Evolutionary conservation across 2,329 filamentous ascomycete genomes (phyloP).

Genomic region (Aspergillus pseudoviridinutans): DNA sequence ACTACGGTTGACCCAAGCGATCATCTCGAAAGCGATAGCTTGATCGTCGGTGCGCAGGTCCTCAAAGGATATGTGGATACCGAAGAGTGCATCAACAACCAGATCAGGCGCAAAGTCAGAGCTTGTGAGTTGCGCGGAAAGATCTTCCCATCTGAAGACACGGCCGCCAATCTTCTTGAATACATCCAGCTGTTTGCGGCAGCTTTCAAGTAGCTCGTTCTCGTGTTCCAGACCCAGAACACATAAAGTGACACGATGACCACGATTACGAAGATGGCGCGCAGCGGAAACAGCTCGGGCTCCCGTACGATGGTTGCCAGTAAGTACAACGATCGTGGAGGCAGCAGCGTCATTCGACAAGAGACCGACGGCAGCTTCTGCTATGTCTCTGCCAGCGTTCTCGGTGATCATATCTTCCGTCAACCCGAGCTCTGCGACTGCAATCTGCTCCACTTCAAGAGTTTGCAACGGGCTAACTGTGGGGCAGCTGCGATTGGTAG

Average conservation of each 20-base stretch:
- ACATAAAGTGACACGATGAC: constrained; percentile 74
- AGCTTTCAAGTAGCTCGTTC: constrained; percentile 71
- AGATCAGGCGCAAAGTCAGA: constrained; percentile 67
- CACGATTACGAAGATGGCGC: constrained; percentile 80
- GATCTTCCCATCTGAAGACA: constrained; percentile 60
- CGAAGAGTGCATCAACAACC: constrained; percentile 84
- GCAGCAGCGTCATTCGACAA: constrained; percentile 56
- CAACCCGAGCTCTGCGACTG: constrained; percentile 79
- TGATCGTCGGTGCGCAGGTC: constrained; percentile 80
- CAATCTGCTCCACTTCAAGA: constrained; percentile 87
- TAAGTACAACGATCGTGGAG: constrained; percentile 70
- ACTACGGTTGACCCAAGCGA: constrained; percentile 88
- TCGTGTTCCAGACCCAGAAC: constrained; percentile 82
- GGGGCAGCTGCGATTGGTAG: constrained; percentile 53
- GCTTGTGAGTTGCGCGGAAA: constrained; percentile 47
- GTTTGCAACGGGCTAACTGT: constrained; percentile 71
- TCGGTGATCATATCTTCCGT: constrained; percentile 89
- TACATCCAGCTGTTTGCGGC: constrained; percentile 76
- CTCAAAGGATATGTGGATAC: constrained; percentile 82
- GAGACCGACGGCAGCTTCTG: constrained; percentile 68
- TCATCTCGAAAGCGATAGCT: constrained; percentile 79
- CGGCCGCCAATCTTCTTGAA: constrained; percentile 79
- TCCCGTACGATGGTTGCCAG: constrained; percentile 90
- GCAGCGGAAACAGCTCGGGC: constrained; percentile 80
- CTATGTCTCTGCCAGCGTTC: constrained; percentile 83